Evolutionary conservation across 2,329 filamentous ascomycete genomes (phyloP), one percentile per base, ranked within the genome.

Genomic region (Xylaria sp.): DNA sequence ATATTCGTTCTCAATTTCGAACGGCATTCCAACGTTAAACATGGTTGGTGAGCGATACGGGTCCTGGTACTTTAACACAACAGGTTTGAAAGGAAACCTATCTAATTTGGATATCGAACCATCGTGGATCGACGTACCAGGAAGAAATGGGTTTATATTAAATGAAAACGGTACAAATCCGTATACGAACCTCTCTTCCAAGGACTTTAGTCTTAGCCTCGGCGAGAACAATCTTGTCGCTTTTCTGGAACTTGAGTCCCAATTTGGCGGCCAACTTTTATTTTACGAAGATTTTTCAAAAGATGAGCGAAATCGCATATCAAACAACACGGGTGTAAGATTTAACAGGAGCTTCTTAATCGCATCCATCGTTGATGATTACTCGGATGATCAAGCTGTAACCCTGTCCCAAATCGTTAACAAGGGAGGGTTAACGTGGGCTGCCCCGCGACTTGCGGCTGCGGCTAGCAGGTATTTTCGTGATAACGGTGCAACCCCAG

Each of bases 1-100:
- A 46, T 60, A 67, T 41, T 67, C 60, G 46, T 60, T 45, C 30
- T 59, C 59, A 4, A 41, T 67, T 9, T 36, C 34, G 1, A 58
- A 63, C 18, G 53, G 65, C 32, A 23, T 63, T 25, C 53, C 59
- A 7, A 28, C 3, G 8, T 15, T 67, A 4, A 30, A 63, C 2
- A 30, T 23, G 18, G 4, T 34, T 18, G 46, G 46, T 13, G 30
- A 52, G 8, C 59, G 60, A 39, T 58, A 63, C 28, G 65, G 65
- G 18, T 59, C 53, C 4, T 67, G 65, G 65, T 59, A 18, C 45
- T 55, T 53, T 46, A 55, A 67, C 34, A 20, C 20, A 18, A 39
- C 65, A 3, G 34, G 32, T 18, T 18, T 65, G 5, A 46, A 23
- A 20, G 4, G 13, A n/a, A n/a, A n/a, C n/a, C n/a, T n/a, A n/a